Conservation (phyloP, 768 basidiomycete species). For the Xerocomus spinulosus region DNA sequence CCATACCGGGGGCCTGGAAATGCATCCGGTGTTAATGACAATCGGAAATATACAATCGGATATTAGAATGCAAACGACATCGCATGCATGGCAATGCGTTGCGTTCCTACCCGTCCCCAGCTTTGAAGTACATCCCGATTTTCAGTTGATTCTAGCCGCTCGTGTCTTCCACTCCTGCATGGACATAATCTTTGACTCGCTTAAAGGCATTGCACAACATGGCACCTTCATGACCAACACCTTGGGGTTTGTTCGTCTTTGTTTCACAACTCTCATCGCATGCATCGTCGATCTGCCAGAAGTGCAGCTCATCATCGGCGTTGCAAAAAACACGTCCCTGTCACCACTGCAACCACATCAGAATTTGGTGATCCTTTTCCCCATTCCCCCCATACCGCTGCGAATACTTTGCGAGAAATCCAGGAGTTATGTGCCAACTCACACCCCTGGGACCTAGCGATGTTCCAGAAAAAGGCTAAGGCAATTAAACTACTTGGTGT, state of each 20-base stretch:
- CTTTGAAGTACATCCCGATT: slow-evolving; percentile 17
- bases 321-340: slow-evolving; percentile 9
- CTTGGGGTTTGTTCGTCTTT: not conserved
- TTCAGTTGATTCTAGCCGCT: slow-evolving; percentile 23
- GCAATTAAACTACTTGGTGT: too few species aligned
- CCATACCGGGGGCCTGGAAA: not conserved
- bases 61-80: not conserved
- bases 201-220: slow-evolving; percentile 27
- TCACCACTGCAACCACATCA: not conserved
- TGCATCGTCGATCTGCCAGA: slow-evolving; percentile 17
- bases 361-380: too few species aligned
- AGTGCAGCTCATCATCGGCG: slow-evolving; percentile 7
- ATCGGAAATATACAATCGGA: slow-evolving; percentile 9
- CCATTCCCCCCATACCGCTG: too few species aligned
- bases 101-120: slow-evolving; percentile 28
- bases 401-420: too few species aligned
- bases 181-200: slow-evolving; percentile 24
- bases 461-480: too few species aligned
- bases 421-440: too few species aligned
- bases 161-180: slow-evolving; percentile 30
- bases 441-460: too few species aligned
- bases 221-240: slow-evolving; percentile 28
- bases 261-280: slow-evolving; percentile 9
- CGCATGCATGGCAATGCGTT: slow-evolving; percentile 12
- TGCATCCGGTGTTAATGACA: slow-evolving; percentile 8